Evolutionary conservation across 108 stramenopile species (phyloP).

Genomic region (Seminavis robusta): DNA sequence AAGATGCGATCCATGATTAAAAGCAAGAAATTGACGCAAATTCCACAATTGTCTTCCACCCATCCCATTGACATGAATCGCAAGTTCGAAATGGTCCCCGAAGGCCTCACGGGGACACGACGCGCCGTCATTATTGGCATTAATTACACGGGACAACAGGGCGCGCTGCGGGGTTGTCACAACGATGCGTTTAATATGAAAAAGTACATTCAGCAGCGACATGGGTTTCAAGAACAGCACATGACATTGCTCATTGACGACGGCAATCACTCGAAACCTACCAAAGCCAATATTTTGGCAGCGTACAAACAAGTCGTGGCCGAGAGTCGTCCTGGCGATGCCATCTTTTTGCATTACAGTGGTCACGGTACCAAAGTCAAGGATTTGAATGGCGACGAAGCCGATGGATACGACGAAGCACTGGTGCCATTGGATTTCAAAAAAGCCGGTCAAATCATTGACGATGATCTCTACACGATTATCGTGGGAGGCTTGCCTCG

Average conservation of each 20-base stretch:
- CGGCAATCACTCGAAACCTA: constrained; percentile 50
- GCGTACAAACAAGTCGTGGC: constrained; percentile 50
- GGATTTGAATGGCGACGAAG: constrained; percentile 40
- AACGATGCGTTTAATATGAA: constrained; percentile 88
- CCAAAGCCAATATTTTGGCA: constrained; percentile 54
- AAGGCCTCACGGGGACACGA: constrained; percentile 8
- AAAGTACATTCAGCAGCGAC: constrained; percentile 77
- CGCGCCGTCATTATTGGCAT: constrained; percentile 46
- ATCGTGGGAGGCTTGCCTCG: constrained; percentile 62
- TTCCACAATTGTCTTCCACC: constrained; percentile 23
- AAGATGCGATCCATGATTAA: constrained; percentile 10
- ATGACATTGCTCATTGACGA: constrained; percentile 78
- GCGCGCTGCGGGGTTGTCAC: constrained; percentile 81
- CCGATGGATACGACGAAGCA: constrained; percentile 81
- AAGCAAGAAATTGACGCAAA: constrained; percentile 14
- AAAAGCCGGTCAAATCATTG: constrained; percentile 60
- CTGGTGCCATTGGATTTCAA: constrained; percentile 79
- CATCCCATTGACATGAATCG: constrained; percentile 19
- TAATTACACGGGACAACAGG: constrained; percentile 60
- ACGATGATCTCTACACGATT: constrained; percentile 72
- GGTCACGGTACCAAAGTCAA: constrained; percentile 75
- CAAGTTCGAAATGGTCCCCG: constrained; percentile 22
- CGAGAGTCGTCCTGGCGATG: constrained; percentile 51
- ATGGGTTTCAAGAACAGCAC: constrained; percentile 75
- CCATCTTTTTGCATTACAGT: constrained; percentile 63